Evolutionary conservation across 2,329 filamentous ascomycete species (phyloP).

Genomic region (Hirsutella rhossiliensis): DNA sequence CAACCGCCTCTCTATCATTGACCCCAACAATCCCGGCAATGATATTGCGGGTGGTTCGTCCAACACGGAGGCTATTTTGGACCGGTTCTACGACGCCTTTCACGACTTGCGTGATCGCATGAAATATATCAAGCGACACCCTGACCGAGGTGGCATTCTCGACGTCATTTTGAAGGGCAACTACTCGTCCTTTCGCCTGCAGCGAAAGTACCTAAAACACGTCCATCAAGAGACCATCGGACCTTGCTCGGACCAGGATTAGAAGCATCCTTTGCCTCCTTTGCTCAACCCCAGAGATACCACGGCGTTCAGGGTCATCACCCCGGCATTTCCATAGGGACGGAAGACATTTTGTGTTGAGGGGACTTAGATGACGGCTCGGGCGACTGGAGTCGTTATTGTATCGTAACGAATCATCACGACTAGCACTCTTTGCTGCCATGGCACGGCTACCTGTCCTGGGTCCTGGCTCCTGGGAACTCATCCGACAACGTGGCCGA

Average conservation of each 20-base stretch:
- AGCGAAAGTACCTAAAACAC: constrained; percentile 50
- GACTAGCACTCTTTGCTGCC: constrained; percentile 1
- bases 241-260: constrained; percentile 16
- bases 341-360: neutral
- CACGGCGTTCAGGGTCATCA: constrained; percentile 2
- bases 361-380: constrained; percentile 1
- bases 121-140: constrained; percentile 28
- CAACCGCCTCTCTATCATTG: constrained; percentile 73
- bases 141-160: constrained; percentile 38
- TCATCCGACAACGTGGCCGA: neutral
- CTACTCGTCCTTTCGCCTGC: constrained; percentile 60
- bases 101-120: constrained; percentile 45
- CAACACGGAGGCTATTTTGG: constrained; percentile 54
- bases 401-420: constrained; percentile 6
- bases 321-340: neutral
- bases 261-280: no score
- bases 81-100: constrained; percentile 57
- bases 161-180: constrained; percentile 63
- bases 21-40: constrained; percentile 75
- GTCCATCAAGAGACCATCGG: constrained; percentile 32
- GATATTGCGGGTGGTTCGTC: constrained; percentile 83
- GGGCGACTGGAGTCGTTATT: constrained; percentile 1
- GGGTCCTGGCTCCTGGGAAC: neutral
- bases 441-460: neutral
- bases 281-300: neutral